phyloP scores from a whole-genome alignment of 2,329 filamentous ascomycete species.

The Kalmusia sp. region DNA sequence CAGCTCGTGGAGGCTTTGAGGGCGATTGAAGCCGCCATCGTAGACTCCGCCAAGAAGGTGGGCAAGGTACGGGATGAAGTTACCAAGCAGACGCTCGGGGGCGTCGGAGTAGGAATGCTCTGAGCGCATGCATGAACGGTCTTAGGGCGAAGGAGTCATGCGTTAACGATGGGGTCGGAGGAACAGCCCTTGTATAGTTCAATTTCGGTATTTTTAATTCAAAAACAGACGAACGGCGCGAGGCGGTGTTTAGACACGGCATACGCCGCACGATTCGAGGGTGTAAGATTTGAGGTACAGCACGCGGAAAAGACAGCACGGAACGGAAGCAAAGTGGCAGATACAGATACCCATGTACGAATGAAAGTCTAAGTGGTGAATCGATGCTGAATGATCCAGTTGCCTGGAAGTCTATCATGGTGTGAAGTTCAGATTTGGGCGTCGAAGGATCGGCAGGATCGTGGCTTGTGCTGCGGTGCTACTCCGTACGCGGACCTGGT shows the following conservation, averaged over 20 bases:
- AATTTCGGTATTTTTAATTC: background rate
- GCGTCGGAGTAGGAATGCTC: conserved; percentile 37
- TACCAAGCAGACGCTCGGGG: conserved; percentile 51
- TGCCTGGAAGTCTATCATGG: background rate
- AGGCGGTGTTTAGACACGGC: background rate
- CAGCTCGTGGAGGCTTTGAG: conserved; percentile 56
- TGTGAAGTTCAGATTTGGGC: background rate
- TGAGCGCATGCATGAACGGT: conserved; percentile 22
- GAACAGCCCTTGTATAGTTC: background rate
- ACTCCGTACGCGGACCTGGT: background rate
- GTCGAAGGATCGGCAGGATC: conserved; percentile 10
- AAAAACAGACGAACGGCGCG: background rate
- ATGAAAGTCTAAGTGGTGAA: too few species aligned
- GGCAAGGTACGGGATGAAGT: conserved; percentile 57
- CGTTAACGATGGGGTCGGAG: too few species aligned
- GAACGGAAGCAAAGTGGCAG: background rate
- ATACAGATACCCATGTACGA: conserved; percentile 15
- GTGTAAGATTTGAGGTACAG: background rate
- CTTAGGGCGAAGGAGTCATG: too few species aligned
- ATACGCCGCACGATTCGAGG: too few species aligned
- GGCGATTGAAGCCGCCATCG: conserved; percentile 58
- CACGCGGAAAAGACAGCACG: background rate
- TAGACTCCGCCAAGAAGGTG: conserved; percentile 56
- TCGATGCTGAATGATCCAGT: conserved; percentile 3
- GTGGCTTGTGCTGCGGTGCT: conserved; percentile 5